Evolutionary conservation across 345 rosid species (phyloP), one percentile per base, ranked within the genome.

Genomic region (Linum lewisii): DNA sequence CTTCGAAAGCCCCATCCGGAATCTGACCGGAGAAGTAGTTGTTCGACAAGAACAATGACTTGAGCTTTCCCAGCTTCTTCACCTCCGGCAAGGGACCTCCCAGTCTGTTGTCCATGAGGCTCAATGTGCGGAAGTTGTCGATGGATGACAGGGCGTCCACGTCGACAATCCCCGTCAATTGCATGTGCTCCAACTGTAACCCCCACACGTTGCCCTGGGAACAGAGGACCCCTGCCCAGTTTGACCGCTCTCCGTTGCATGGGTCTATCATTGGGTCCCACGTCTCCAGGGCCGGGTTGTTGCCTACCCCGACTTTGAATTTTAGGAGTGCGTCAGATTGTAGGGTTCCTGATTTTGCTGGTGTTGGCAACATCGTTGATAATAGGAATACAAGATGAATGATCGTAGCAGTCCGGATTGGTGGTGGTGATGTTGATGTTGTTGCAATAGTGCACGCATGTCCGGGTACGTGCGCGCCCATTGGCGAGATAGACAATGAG

Each of bases 221-320:
- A 52, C 96, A 88, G 47, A 85, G 74, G 24, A 88, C 77, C 1
- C 96, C 93, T 0, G 59, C 42, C 96, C 96, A 88, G 61, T 81
- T 76, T 0, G 81, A 37, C 0, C 36, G 42, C 60, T 67, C 65
- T 57, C 65, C 51, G 0, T 53, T 38, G 44, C 96, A 88, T 0
- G 93, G 90, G 0, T 45, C 2, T 5, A 54, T 63, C 0, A 75
- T 50, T 29, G 70, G 26, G 44, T 76, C 63, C 96, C 96, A 88
- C 61, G 66, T 65, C 22, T 5, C 1, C 0, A 73, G 54, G 20
- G 58, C 45, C 19, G 24, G 19, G 32, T 2, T 22, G 64, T 63
- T 63, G 1, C 21, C 61, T 5, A 72, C 24, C 1, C 61, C 29
- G 1, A 45, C 22, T 34, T 49, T 72, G 58, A 72, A 72, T 32